A percentile compares a stretch with the other conserved stretches of the same genome.
Conservation (phyloP, 2,329 filamentous ascomycete species). For the Fusarium sp. region DNA sequence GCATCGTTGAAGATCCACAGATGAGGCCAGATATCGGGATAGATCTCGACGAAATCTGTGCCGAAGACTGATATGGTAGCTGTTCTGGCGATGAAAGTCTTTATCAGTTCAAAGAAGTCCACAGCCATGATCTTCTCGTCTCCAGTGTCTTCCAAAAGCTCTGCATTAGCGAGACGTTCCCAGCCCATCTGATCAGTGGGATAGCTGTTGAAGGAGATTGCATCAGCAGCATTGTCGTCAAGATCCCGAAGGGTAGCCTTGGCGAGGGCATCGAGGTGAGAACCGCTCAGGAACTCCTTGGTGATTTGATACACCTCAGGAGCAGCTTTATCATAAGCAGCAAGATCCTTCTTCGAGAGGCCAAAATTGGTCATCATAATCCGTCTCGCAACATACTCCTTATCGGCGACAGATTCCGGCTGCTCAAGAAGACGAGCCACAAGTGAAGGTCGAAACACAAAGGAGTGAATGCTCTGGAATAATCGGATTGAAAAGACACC, state of each 20-base stretch:
- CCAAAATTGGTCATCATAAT: slow-evolving; percentile 49
- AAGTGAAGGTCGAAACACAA: slow-evolving; percentile 48
- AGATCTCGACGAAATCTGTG: slow-evolving; percentile 54
- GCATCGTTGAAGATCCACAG: slow-evolving; percentile 52
- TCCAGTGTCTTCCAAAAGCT: slow-evolving; percentile 41
- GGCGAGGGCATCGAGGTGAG: slow-evolving; percentile 39
- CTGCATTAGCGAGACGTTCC: slow-evolving; percentile 49
- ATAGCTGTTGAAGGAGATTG: slow-evolving; percentile 52
- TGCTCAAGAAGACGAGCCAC: slow-evolving; percentile 43
- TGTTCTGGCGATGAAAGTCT: slow-evolving; percentile 50
- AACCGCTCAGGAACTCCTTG: slow-evolving; percentile 41
- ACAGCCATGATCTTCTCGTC: slow-evolving; percentile 45
- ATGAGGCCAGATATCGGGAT: slow-evolving; percentile 50
- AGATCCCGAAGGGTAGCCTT: slow-evolving; percentile 34
- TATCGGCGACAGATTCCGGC: slow-evolving; percentile 41
- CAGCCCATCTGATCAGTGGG: slow-evolving; percentile 52
- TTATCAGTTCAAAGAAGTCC: slow-evolving; percentile 48
- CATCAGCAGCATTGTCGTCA: slow-evolving; percentile 46
- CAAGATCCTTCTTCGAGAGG: slow-evolving; percentile 42
- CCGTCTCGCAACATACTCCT: slow-evolving; percentile 37
- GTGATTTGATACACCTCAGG: slow-evolving; percentile 43
- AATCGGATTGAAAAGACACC: slow-evolving; percentile 51
- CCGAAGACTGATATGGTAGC: slow-evolving; percentile 51
- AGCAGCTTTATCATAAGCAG: slow-evolving; percentile 45
- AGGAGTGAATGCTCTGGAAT: slow-evolving; percentile 46